Evolutionary conservation across 495 filamentous ascomycete species (phyloP).

Genomic region (Geopyxis carbonaria): DNA sequence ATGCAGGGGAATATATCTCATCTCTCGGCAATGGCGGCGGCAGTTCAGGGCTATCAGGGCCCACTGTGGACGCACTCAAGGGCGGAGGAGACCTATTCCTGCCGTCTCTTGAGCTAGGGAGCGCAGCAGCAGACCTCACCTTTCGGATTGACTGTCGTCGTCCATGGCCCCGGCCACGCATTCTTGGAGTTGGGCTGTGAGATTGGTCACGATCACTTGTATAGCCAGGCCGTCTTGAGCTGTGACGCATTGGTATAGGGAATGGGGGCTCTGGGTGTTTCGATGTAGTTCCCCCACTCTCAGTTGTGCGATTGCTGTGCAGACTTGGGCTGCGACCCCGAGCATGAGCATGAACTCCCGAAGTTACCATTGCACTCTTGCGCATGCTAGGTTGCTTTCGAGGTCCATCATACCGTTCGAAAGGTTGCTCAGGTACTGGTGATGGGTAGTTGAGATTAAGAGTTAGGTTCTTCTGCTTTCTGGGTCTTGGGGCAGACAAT

Average conservation of each 20-base stretch:
- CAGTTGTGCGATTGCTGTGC: constrained; percentile 38
- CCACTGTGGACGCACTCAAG: constrained; percentile 45
- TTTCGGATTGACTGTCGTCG: constrained; percentile 47
- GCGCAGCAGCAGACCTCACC: constrained; percentile 58
- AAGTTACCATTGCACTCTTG: constrained; percentile 57
- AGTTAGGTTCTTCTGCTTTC: constrained; percentile 14
- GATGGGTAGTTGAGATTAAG: constrained; percentile 14
- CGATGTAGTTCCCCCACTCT: constrained; percentile 25
- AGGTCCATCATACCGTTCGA: background rate
- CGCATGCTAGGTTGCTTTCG: constrained; percentile 39
- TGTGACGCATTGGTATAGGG: constrained; percentile 76
- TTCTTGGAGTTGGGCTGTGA: constrained; percentile 47
- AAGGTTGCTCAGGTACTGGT: constrained; percentile 6
- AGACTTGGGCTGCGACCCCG: constrained; percentile 63
- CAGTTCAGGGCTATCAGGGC: constrained; percentile 50
- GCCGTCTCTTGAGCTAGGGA: constrained; percentile 37
- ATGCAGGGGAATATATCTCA: constrained; percentile 44
- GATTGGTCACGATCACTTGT: constrained; percentile 47
- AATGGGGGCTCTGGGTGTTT: constrained; percentile 48
- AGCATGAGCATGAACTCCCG: constrained; percentile 51
- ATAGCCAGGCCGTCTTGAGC: constrained; percentile 59
- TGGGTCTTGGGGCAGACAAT: constrained; percentile 39
- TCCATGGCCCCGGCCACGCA: background rate
- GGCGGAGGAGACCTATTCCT: constrained; percentile 48
- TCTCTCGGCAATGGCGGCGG: constrained; percentile 62